These are phyloP conservation scores for Plasmodium sp. DNA, from an alignment of 169 alveolate genomes.

Conservation along the genomic window DNA sequence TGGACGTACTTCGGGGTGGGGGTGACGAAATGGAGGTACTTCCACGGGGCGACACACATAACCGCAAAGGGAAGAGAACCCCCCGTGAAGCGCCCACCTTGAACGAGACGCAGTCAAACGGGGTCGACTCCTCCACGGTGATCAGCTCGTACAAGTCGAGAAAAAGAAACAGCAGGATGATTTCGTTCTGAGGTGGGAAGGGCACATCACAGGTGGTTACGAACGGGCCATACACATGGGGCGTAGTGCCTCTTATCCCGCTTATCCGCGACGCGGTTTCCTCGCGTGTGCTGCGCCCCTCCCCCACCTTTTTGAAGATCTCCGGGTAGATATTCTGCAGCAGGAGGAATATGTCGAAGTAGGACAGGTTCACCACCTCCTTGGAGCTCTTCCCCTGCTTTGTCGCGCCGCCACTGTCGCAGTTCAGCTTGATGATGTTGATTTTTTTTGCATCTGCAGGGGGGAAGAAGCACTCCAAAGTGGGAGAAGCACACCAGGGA, in stretches of 20 bases:
- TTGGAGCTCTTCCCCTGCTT: constrained; percentile 11
- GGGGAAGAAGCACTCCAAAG: background rate
- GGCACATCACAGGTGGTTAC: background rate
- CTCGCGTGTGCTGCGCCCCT: background rate
- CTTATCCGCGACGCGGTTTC: background rate
- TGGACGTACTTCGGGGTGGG: too few relatives aligned
- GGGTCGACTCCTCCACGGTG: constrained; percentile 31
- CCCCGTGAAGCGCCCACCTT: background rate
- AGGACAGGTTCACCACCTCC: constrained; percentile 44
- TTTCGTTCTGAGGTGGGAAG: constrained; percentile 28
- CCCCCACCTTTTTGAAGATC: constrained; percentile 34
- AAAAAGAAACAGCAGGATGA: constrained; percentile 46
- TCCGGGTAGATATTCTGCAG: constrained; percentile 62
- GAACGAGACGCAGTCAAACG: constrained; percentile 58
- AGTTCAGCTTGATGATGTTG: constrained; percentile 31
- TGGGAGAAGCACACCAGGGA: background rate
- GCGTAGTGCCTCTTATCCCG: background rate
- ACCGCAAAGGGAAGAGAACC: background rate
- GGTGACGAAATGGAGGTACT: background rate
- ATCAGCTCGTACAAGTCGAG: constrained; percentile 47
- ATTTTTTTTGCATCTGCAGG: constrained; percentile 11
- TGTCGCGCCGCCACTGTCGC: background rate
- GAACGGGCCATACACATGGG: background rate
- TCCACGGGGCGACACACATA: background rate
- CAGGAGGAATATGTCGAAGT: constrained; percentile 41